phyloP scores from a whole-genome alignment of 345 rosid species.

The Rhizophora mangle region DNA sequence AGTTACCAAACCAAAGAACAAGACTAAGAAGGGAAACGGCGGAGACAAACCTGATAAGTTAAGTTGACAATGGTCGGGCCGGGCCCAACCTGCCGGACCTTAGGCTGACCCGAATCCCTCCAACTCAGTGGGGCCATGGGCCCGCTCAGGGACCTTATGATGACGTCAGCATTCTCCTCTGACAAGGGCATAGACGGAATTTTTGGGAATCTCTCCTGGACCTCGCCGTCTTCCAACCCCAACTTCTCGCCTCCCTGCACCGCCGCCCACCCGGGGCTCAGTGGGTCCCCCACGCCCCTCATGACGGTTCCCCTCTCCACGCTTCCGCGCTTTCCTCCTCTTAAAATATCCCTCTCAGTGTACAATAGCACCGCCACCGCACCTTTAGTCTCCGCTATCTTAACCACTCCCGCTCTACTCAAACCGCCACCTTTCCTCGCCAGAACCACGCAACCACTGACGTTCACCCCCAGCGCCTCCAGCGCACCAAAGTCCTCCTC shows the following conservation, averaged over 20 bases:
- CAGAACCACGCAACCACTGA: constrained; percentile 58
- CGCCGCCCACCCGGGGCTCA: constrained; percentile 88
- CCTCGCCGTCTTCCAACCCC: constrained; percentile 53
- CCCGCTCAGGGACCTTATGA: constrained; percentile 65
- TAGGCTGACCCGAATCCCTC: constrained; percentile 42
- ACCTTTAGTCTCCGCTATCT: constrained; percentile 59
- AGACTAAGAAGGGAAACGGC: not conserved
- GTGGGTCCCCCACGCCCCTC: constrained; percentile 93
- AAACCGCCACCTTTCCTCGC: constrained; percentile 55
- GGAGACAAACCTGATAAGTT: constrained; percentile 62
- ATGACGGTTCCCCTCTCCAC: constrained; percentile 92
- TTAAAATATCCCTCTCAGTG: constrained; percentile 41
- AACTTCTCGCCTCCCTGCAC: constrained; percentile 68
- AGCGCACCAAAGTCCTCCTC: constrained; percentile 70
- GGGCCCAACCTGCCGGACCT: constrained; percentile 55
- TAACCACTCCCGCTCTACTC: constrained; percentile 63
- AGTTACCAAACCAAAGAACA: constrained; percentile 1
- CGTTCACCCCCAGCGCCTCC: constrained; percentile 53
- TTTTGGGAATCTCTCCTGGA: constrained; percentile 55
- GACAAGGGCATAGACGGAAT: constrained; percentile 84
- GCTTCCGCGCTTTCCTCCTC: constrained; percentile 41
- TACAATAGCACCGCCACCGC: constrained; percentile 76
- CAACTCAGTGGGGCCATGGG: constrained; percentile 51
- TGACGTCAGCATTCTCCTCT: constrained; percentile 54
- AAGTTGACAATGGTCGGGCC: constrained; percentile 67